Evolutionary conservation across 2,329 filamentous ascomycete genomes (phyloP), one percentile per base, ranked within the genome.

Genomic region (Beauveria sp.): DNA sequence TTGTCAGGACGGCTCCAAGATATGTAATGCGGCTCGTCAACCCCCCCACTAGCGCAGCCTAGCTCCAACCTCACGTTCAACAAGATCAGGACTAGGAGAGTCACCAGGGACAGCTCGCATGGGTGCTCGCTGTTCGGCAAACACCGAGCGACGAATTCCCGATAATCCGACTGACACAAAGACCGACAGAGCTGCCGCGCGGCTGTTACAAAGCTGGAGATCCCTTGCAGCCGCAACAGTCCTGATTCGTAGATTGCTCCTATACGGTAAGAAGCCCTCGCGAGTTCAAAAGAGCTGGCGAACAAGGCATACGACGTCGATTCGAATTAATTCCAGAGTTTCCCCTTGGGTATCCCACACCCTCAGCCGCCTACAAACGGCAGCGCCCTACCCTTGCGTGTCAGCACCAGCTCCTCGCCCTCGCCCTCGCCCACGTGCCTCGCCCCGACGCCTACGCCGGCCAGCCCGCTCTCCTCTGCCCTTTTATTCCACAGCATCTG

Each of bases 401-500:
- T 81, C 66, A 87, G 70, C 18, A 82, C 73, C 38, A 86, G 67
- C 63, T 78, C 69, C 6, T 9, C 47, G 6, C 67, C 67, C 3
- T 70, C 63, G 34, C 65, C 34, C 34, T 38, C 34, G 34, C 34
- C 34, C 34, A 38, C 68, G 67, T 82, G 77, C 64, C 74, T 78
- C 60, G 79, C 72, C 2, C 73, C 75, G 18, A 86, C 81, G 1
- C 79, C 80, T 26, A 86, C 63, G 0, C 85, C 87, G 53, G 84
- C 81, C 47, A 93, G 70, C 1, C 87, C 87, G 56, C 80, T 77
- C 59, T 85, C 78, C 60, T 83, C 82, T 2, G 88, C 88, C 50
- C 74, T 78, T 42, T 74, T 73, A 70, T 93, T 93, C 89, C 89
- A 93, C 4, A 91, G 66, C 72, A 92, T 82, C 74, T 93, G 88